These are phyloP conservation scores for Talaromyces verruculosus DNA, from an alignment of 2,329 filamentous ascomycete genomes.

Conservation along the genomic window DNA sequence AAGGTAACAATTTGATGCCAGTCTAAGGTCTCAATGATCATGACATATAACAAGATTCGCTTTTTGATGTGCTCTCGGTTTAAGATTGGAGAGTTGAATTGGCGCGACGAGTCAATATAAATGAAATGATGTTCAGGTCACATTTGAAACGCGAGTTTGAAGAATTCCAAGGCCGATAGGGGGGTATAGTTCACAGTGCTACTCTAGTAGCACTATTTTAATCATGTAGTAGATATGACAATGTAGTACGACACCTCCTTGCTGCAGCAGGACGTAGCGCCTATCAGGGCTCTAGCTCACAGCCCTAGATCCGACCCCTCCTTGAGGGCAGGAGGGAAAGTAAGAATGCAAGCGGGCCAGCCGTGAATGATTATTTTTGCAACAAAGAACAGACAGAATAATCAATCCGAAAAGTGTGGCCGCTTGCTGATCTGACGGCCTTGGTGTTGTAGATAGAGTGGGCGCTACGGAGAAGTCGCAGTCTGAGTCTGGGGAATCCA, in stretches of 20 bases:
- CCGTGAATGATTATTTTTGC: not conserved
- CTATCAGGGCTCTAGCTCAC: not conserved
- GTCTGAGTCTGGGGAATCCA: slow-evolving; percentile 15
- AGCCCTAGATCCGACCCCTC: not conserved
- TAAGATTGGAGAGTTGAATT: not conserved
- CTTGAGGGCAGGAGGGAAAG: not conserved
- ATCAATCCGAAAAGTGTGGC: not conserved
- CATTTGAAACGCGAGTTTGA: not conserved
- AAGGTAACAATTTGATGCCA: slow-evolving; percentile 8
- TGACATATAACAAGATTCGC: not conserved
- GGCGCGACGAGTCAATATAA: slow-evolving; percentile 4
- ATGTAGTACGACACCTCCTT: slow-evolving; percentile 15
- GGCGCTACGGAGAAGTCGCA: slow-evolving; percentile 9
- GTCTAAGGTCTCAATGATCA: not conserved
- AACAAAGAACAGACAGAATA: not conserved
- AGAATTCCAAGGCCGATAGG: not conserved
- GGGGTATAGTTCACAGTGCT: not conserved
- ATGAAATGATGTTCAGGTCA: not conserved
- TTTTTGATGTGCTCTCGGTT: not conserved
- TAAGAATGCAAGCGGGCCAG: slow-evolving; percentile 12
- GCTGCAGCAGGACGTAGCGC: not conserved
- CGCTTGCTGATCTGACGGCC: not conserved
- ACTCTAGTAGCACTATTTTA: slow-evolving; percentile 3
- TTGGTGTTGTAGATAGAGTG: slow-evolving; percentile 4
- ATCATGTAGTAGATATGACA: not conserved